phyloP scores from a whole-genome alignment of 441 rosid species.

The Lepidium campestre region DNA sequence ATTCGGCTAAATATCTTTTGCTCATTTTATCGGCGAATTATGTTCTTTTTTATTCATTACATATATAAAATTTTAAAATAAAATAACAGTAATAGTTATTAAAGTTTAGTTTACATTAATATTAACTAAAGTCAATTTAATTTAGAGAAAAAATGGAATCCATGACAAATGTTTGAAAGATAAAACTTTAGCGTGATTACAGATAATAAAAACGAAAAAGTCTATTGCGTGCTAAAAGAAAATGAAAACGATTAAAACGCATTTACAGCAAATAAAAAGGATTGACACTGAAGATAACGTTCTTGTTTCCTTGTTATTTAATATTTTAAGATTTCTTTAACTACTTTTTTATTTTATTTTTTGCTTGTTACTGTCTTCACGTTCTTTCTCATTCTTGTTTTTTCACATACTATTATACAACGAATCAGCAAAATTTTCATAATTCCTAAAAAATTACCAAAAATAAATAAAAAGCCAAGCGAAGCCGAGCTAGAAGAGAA shows the following conservation, averaged over 20 bases:
- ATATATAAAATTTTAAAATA: too few relatives aligned
- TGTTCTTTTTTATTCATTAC: too few relatives aligned
- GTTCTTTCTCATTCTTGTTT: slow-evolving; percentile 16
- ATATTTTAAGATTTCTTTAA: neutral
- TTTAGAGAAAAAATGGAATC: neutral
- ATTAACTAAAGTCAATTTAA: neutral
- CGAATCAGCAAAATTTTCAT: neutral
- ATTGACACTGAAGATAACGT: slow-evolving; percentile 15
- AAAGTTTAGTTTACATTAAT: neutral
- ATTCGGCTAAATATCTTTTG: slow-evolving; percentile 8
- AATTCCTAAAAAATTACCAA: too few relatives aligned
- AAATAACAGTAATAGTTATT: too few relatives aligned
- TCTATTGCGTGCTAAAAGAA: neutral
- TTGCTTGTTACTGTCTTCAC: slow-evolving; percentile 8
- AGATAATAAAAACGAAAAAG: neutral
- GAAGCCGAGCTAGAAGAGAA: neutral
- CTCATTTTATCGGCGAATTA: slow-evolving; percentile 11
- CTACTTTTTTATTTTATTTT: neutral
- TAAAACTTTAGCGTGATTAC: neutral
- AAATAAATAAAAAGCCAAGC: neutral
- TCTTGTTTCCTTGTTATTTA: neutral
- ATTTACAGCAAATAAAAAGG: neutral
- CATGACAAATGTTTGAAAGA: neutral
- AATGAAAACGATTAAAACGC: slow-evolving; percentile 10
- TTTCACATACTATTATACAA: neutral